These are phyloP conservation scores for Eucalyptus regnans DNA, from an alignment of 345 rosid species.

Conservation along the genomic window DNA sequence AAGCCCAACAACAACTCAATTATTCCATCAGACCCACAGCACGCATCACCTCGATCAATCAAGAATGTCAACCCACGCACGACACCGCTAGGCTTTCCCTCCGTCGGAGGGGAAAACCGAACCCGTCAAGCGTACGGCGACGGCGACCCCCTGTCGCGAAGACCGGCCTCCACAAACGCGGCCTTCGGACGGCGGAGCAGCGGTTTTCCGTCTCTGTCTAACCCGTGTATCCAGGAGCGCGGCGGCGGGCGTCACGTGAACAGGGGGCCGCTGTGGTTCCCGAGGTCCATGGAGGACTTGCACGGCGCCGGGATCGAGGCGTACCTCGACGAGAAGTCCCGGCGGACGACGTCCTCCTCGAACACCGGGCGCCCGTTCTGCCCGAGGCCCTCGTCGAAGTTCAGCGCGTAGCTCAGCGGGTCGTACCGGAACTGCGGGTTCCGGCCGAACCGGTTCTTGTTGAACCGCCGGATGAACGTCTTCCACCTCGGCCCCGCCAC, in stretches of 20 bases:
- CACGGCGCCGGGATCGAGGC: constrained; percentile 1
- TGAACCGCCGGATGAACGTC: constrained; percentile 17
- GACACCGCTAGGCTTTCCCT: neutral
- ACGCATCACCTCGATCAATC: neutral
- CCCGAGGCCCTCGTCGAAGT: constrained; percentile 65
- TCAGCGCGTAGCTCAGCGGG: constrained; percentile 71
- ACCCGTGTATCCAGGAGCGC: neutral
- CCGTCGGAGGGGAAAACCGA: neutral
- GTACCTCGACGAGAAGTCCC: constrained; percentile 13
- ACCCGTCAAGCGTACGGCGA: neutral
- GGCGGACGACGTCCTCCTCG: neutral
- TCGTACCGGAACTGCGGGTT: constrained; percentile 50
- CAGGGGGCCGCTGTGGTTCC: neutral
- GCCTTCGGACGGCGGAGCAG: neutral
- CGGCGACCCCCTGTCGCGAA: neutral
- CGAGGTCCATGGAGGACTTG: constrained; percentile 5
- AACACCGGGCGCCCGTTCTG: neutral
- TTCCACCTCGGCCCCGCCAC: constrained; percentile 39
- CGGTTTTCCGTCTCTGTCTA: neutral
- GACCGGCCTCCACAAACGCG: neutral
- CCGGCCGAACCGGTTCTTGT: constrained; percentile 3
- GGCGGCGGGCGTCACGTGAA: neutral
- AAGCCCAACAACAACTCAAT: neutral
- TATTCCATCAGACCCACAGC: neutral
- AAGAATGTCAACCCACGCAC: neutral